phyloP scores from a whole-genome alignment of 1,139 yeast species.

The Taphrina pruni region DNA sequence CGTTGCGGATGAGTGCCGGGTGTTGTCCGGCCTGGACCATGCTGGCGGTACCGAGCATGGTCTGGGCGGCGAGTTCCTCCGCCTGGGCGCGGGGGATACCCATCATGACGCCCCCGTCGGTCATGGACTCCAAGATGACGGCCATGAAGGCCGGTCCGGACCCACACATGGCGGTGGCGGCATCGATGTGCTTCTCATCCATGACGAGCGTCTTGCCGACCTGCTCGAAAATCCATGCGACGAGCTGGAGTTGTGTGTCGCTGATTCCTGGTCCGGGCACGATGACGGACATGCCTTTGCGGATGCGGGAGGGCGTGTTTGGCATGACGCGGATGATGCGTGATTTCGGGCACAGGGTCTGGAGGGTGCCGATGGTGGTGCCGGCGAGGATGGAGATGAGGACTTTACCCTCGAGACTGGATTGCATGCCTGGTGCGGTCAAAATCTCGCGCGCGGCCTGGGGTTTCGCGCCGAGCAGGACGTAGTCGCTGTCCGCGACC shows the following conservation, averaged over 20 bases:
- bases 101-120: constrained; percentile 94
- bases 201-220: constrained; percentile 55
- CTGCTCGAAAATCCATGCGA: constrained; percentile 69
- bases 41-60: constrained; percentile 88
- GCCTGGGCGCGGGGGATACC: constrained; percentile 90
- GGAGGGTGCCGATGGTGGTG: constrained; percentile 76
- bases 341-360: constrained; percentile 48
- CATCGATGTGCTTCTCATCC: constrained; percentile 86
- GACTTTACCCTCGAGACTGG: constrained; percentile 62
- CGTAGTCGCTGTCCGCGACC: constrained; percentile 65
- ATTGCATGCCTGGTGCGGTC: constrained; percentile 47
- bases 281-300: constrained; percentile 91
- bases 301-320: constrained; percentile 87
- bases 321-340: constrained; percentile 92
- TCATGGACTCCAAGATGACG: constrained; percentile 85
- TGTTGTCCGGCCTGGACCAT: constrained; percentile 71
- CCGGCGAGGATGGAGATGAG: constrained; percentile 90
- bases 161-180: constrained; percentile 93
- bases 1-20: constrained; percentile 88
- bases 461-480: constrained; percentile 65
- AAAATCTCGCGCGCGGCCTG: constrained; percentile 65
- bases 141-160: constrained; percentile 96
- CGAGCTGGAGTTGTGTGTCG: constrained; percentile 61
- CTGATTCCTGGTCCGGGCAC: constrained; percentile 61
- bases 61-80: constrained; percentile 89